These are phyloP conservation scores for Cercospora sp. DNA, from an alignment of 2,329 filamentous ascomycete species.

Conservation along the genomic window DNA sequence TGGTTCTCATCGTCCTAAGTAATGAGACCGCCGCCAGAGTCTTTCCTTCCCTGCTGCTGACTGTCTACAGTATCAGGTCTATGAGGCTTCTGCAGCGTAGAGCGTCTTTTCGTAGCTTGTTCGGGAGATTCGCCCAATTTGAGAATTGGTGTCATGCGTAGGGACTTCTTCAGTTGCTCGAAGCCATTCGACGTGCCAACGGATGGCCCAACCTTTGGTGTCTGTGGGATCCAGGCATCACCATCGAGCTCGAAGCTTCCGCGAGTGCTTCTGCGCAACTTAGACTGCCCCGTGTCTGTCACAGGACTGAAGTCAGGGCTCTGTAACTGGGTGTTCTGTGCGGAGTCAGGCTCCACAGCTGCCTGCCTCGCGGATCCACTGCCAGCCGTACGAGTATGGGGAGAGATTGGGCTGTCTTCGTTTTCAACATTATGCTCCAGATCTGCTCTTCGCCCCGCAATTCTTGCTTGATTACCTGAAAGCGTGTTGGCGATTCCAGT, in stretches of 20 bases:
- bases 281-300: neutral
- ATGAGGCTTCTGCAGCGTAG: conserved; percentile 16
- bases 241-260: conserved; percentile 22
- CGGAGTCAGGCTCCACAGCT: neutral
- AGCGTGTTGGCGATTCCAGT: neutral
- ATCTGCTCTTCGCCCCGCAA: neutral
- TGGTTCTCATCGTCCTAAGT: neutral
- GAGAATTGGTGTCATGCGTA: conserved; percentile 27
- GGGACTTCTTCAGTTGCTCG: conserved; percentile 18
- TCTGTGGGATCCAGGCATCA: conserved; percentile 22
- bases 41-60: conserved; percentile 9
- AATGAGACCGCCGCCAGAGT: neutral
- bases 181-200: conserved; percentile 10
- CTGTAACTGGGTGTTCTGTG: neutral
- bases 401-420: neutral
- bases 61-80: conserved; percentile 10
- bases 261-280: neutral
- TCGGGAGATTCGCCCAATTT: conserved; percentile 20
- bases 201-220: conserved; percentile 18
- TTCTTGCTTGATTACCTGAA: neutral
- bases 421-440: neutral
- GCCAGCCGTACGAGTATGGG: neutral
- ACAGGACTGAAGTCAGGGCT: neutral
- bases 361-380: neutral
- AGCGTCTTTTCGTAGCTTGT: conserved; percentile 24